A percentile compares a stretch with the other conserved stretches of the same genome.
Evolutionary conservation across 2,329 filamentous ascomycete genomes (phyloP).

Genomic region (Paracoccidioides lutzii): DNA sequence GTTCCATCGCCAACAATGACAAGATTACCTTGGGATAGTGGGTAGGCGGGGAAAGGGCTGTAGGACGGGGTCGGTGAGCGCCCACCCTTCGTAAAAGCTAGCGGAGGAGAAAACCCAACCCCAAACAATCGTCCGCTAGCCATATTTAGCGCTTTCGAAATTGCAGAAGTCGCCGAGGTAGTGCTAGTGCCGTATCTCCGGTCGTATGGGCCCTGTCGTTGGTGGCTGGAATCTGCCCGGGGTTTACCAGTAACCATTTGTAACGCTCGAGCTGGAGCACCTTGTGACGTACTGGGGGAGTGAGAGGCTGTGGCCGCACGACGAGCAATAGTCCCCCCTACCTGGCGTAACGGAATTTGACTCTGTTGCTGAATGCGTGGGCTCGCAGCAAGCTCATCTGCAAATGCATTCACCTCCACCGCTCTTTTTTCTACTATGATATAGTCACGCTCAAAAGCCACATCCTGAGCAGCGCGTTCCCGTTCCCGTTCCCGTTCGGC

Average conservation of each 20-base stretch:
- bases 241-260: conserved; percentile 58
- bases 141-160: conserved; percentile 89
- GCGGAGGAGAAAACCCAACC: conserved; percentile 38
- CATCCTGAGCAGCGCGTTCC: conserved; percentile 66
- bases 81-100: conserved; percentile 33
- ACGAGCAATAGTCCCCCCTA: conserved; percentile 51
- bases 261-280: conserved; percentile 52
- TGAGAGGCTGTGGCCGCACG: conserved; percentile 69
- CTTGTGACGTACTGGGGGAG: conserved; percentile 47
- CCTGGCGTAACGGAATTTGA: conserved; percentile 38
- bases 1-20: conserved; percentile 50
- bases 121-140: conserved; percentile 54
- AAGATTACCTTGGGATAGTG: conserved; percentile 57
- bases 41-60: conserved; percentile 73
- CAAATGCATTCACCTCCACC: conserved; percentile 93
- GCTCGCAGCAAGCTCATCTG: conserved; percentile 83
- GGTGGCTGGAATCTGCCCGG: conserved; percentile 48
- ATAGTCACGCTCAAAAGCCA: conserved; percentile 85
- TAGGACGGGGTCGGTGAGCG: conserved; percentile 35
- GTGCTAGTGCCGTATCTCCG: conserved; percentile 59
- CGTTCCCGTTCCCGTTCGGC: conserved; percentile 39
- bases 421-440: conserved; percentile 90
- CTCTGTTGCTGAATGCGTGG: conserved; percentile 46
- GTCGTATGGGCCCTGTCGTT: conserved; percentile 70
- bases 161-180: conserved; percentile 74